A percentile compares a stretch with the other conserved stretches of the same genome.
phyloP scores from a whole-genome alignment of 345 rosid genomes.

The Geranium brycei region DNA sequence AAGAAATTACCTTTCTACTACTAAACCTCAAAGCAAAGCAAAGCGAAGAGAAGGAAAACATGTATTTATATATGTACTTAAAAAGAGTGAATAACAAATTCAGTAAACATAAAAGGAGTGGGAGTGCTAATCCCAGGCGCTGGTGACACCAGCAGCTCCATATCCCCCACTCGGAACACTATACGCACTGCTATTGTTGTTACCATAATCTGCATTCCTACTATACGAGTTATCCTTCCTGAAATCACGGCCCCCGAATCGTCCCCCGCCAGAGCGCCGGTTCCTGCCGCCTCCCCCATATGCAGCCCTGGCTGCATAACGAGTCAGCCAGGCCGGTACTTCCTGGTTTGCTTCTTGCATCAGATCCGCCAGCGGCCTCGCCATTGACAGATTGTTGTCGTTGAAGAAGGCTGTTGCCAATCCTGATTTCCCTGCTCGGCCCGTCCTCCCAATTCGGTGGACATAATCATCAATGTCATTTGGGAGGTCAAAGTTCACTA shows the following conservation, averaged over 20 bases:
- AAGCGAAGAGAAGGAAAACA: neutral
- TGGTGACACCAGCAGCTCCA: neutral
- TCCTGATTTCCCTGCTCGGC: conserved; percentile 27
- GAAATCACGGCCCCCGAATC: conserved; percentile 25
- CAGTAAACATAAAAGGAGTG: neutral
- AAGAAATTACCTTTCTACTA: no score
- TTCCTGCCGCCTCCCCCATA: conserved; percentile 14
- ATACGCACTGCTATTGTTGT: neutral
- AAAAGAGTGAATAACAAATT: neutral
- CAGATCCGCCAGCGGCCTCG: conserved; percentile 16
- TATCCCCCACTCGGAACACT: neutral
- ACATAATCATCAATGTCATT: conserved; percentile 31
- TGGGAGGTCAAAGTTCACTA: conserved; percentile 28
- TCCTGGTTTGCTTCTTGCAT: conserved; percentile 27
- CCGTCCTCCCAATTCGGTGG: conserved; percentile 26
- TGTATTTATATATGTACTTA: neutral
- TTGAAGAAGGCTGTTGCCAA: conserved; percentile 27
- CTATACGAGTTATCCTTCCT: conserved; percentile 14
- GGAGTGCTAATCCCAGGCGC: neutral
- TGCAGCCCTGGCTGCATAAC: conserved; percentile 14
- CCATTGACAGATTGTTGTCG: conserved; percentile 17
- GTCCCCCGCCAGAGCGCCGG: conserved; percentile 20
- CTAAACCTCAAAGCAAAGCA: neutral
- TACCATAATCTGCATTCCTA: conserved; percentile 4
- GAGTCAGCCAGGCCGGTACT: conserved; percentile 27